Percentiles rank a stretch among this genome's conserved stretches.
These are phyloP conservation scores for Cordyceps farinosa DNA, from an alignment of 2,329 filamentous ascomycete genomes.

Conservation along the genomic window DNA sequence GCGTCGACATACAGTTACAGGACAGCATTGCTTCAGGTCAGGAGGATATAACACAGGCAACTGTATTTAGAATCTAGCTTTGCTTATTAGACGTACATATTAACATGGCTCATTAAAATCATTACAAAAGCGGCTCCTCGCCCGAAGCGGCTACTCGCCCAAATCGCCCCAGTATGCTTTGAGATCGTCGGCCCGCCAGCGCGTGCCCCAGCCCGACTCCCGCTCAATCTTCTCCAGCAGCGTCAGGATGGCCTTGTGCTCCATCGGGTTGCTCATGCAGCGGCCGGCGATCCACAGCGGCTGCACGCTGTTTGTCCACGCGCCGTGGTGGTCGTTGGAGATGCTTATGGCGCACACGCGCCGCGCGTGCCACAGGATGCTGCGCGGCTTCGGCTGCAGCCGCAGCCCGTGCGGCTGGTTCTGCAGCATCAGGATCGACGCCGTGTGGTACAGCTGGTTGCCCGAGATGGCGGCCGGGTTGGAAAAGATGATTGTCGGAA, in stretches of 20 bases:
- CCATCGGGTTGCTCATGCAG: conserved; percentile 45
- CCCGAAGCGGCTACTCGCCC: conserved; percentile 22
- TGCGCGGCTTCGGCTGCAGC: conserved; percentile 36
- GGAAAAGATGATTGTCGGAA: conserved; percentile 48
- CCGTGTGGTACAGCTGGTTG: conserved; percentile 53
- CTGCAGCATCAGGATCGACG: conserved; percentile 49
- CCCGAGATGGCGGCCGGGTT: conserved; percentile 51
- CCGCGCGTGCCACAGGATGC: conserved; percentile 49
- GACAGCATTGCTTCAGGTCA: background rate
- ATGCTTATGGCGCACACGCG: conserved; percentile 51
- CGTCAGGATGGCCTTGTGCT: conserved; percentile 42
- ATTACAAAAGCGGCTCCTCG: too few species aligned
- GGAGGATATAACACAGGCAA: background rate
- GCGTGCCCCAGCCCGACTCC: conserved; percentile 51
- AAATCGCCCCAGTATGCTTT: conserved; percentile 48
- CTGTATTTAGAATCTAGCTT: background rate
- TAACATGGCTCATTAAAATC: too few species aligned
- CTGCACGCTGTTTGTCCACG: conserved; percentile 53
- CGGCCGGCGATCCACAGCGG: conserved; percentile 52
- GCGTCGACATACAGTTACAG: background rate
- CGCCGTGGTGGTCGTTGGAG: conserved; percentile 50
- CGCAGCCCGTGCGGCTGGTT: conserved; percentile 38
- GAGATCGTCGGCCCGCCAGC: conserved; percentile 51
- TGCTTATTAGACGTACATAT: background rate
- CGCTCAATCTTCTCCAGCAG: conserved; percentile 47